phyloP scores from a whole-genome alignment of 2,329 filamentous ascomycete genomes.

The Lecanicillium sp. region DNA sequence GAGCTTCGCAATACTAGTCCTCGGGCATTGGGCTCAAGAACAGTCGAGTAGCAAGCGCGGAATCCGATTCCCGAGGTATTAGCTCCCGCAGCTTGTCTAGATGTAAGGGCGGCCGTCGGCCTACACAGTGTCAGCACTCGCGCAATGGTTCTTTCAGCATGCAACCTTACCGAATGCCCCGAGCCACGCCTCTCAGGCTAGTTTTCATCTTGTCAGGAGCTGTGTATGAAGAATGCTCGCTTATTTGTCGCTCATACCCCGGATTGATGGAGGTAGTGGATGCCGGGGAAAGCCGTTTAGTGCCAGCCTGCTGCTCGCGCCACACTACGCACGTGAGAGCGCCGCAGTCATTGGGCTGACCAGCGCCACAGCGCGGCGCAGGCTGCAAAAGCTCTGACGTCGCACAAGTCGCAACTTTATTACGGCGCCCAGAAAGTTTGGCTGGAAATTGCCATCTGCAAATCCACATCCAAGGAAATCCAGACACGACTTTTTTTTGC shows the following conservation, averaged over 20 bases:
- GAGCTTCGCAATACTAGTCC: constrained; percentile 6
- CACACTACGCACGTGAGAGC: constrained; percentile 10
- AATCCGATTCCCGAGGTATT: background rate
- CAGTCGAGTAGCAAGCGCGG: constrained; percentile 4
- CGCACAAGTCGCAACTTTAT: constrained; percentile 5
- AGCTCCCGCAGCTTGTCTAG: background rate
- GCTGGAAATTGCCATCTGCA: background rate
- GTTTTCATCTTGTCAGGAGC: background rate
- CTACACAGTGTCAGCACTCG: background rate
- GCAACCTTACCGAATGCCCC: background rate
- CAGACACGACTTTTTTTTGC: background rate
- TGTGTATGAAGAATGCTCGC: background rate
- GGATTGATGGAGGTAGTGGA: constrained; percentile 3
- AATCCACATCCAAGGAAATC: background rate
- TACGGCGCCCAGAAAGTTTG: background rate
- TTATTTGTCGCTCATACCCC: background rate
- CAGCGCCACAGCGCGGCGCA: constrained; percentile 12
- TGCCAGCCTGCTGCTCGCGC: background rate
- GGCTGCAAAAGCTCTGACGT: constrained; percentile 11
- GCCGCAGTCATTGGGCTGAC: constrained; percentile 4
- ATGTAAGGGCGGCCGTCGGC: background rate
- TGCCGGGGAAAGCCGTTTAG: constrained; percentile 1
- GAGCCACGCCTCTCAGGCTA: background rate
- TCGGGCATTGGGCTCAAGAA: background rate
- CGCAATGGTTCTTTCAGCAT: background rate